Conservation (phyloP, 2,329 filamentous ascomycete species). For the Colletotrichum viniferum region DNA sequence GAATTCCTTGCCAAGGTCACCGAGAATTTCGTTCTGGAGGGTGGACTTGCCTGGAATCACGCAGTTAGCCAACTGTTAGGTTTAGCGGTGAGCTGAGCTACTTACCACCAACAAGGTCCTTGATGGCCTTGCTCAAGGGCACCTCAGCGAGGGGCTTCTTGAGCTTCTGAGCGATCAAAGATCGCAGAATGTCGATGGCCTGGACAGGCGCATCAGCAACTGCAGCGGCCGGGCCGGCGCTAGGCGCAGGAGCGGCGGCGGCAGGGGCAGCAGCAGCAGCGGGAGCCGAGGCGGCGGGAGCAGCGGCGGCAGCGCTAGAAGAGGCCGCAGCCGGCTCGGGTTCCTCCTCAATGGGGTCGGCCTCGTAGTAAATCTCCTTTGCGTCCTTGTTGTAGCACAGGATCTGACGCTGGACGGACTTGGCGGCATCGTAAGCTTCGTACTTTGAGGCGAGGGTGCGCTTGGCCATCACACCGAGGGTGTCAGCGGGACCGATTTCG, state of each 20-base stretch:
- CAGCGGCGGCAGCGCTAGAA: slow-evolving; percentile 50
- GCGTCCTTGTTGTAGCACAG: slow-evolving; percentile 99
- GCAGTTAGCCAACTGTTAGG: neutral
- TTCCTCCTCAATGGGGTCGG: slow-evolving; percentile 93
- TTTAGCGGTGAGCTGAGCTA: slow-evolving; percentile 21
- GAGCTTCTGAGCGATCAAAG: slow-evolving; percentile 93
- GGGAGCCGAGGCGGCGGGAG: slow-evolving; percentile 55
- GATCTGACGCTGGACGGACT: slow-evolving; percentile 95
- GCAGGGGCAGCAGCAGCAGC: slow-evolving; percentile 61
- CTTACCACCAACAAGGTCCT: slow-evolving; percentile 95
- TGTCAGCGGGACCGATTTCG: slow-evolving; percentile 96
- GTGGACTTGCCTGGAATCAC: slow-evolving; percentile 83
- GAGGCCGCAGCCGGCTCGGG: slow-evolving; percentile 63
- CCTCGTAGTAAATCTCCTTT: slow-evolving; percentile 99
- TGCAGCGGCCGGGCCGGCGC: slow-evolving; percentile 84
- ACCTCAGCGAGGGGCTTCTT: slow-evolving; percentile 93
- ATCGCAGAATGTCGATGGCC: slow-evolving; percentile 87
- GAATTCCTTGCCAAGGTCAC: slow-evolving; percentile 97
- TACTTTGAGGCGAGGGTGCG: slow-evolving; percentile 95
- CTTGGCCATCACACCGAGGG: slow-evolving; percentile 96
- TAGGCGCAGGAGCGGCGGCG: slow-evolving; percentile 65
- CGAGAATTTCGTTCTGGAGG: slow-evolving; percentile 97
- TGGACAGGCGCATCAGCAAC: slow-evolving; percentile 87
- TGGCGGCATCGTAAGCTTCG: slow-evolving; percentile 96
- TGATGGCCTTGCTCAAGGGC: slow-evolving; percentile 94